These are phyloP conservation scores for Talaromyces albobiverticillius DNA, from an alignment of 2,329 filamentous ascomycete genomes.

Conservation along the genomic window DNA sequence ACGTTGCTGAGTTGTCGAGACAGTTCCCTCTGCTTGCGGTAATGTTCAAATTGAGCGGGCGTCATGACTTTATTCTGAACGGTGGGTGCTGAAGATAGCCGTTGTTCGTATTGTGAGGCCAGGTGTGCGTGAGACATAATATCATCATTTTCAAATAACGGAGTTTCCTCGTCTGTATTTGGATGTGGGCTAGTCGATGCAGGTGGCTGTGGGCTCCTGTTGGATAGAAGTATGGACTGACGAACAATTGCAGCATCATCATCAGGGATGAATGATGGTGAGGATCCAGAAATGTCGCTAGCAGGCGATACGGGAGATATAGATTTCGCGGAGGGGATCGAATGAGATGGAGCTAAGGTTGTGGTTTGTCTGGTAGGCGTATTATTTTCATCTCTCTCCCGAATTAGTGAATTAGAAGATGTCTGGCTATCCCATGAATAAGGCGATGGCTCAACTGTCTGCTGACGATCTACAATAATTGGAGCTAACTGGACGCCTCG, in stretches of 20 bases:
- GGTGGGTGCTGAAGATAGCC: constrained; percentile 31
- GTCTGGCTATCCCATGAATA: constrained; percentile 53
- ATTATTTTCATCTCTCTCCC: constrained; percentile 32
- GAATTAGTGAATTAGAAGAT: constrained; percentile 50
- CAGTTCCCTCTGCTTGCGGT: constrained; percentile 67
- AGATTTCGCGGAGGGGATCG: constrained; percentile 12
- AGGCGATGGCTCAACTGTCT: constrained; percentile 47
- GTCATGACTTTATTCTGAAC: constrained; percentile 79
- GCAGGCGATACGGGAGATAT: constrained; percentile 12
- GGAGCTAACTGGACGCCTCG: constrained; percentile 35
- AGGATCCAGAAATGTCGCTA: constrained; percentile 18
- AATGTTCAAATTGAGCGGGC: constrained; percentile 79
- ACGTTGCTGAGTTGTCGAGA: constrained; percentile 55
- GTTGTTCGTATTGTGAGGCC: constrained; percentile 45
- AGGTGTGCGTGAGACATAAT: constrained; percentile 44
- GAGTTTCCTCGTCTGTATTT: constrained; percentile 24
- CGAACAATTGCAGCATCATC: constrained; percentile 40
- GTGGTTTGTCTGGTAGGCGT: constrained; percentile 6
- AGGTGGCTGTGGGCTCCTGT: constrained; percentile 22
- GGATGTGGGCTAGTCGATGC: constrained; percentile 19
- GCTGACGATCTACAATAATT: constrained; percentile 44
- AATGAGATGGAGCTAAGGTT: constrained; percentile 12
- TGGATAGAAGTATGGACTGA: constrained; percentile 30
- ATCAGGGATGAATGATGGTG: constrained; percentile 23
- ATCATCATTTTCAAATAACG: constrained; percentile 26